phyloP scores from a whole-genome alignment of 768 basidiomycete genomes.

The Lanmaoa pseudosensibilis region DNA sequence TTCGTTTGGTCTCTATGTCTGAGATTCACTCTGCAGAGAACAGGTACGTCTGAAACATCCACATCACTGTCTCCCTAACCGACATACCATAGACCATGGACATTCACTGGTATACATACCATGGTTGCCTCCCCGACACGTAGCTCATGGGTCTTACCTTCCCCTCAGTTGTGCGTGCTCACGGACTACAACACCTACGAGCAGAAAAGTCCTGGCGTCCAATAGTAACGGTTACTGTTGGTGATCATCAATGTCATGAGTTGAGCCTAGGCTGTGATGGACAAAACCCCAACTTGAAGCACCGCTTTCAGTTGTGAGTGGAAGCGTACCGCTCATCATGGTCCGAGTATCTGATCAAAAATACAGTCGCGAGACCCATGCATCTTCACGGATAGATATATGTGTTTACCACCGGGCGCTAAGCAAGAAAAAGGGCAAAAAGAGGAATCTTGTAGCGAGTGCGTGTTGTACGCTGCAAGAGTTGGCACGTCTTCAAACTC shows the following conservation, averaged over 20 bases:
- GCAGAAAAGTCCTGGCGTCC: constrained; percentile 69
- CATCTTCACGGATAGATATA: constrained; percentile 48
- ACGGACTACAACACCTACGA: constrained; percentile 44
- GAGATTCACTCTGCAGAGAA: neutral
- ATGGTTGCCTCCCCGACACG: too few relatives aligned
- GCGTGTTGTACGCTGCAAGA: constrained; percentile 53
- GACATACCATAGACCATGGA: constrained; percentile 2
- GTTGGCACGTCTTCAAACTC: constrained; percentile 48
- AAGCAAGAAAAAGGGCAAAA: constrained; percentile 64
- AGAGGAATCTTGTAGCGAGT: constrained; percentile 53
- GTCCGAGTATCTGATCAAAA: neutral
- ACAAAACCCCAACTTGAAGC: constrained; percentile 66
- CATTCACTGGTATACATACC: constrained; percentile 7
- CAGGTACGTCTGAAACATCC: neutral
- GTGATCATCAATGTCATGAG: constrained; percentile 53
- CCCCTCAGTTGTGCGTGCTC: constrained; percentile 39
- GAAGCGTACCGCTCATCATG: neutral
- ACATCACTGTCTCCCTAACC: neutral
- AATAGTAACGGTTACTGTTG: constrained; percentile 57
- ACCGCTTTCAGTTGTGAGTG: constrained; percentile 53
- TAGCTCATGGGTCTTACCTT: neutral
- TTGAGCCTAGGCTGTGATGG: constrained; percentile 64
- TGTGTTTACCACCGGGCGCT: constrained; percentile 57
- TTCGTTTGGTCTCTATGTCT: neutral
- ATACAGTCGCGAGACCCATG: constrained; percentile 41